Evolutionary conservation across 495 filamentous ascomycete species (phyloP).

Genomic region (Rhizodiscina lignyota): DNA sequence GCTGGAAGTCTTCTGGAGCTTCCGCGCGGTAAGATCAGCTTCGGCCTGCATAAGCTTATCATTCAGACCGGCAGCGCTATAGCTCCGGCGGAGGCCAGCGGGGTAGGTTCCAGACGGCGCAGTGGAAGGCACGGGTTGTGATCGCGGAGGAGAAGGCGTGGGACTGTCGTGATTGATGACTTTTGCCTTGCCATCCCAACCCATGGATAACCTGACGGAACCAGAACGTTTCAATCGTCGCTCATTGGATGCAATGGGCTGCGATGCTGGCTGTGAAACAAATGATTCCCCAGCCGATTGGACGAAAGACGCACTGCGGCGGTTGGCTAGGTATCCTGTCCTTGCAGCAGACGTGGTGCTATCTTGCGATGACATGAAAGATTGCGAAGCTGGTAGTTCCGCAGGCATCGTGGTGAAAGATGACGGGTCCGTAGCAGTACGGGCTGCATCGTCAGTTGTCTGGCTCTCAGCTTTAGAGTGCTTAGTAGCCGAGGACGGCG

Average conservation of each 20-base stretch:
- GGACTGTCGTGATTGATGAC: conserved; percentile 46
- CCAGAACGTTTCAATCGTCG: too few species aligned
- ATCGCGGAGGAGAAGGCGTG: conserved; percentile 54
- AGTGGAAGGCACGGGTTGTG: conserved; percentile 6
- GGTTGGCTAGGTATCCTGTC: conserved; percentile 25
- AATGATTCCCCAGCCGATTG: conserved; percentile 3
- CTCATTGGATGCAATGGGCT: too few species aligned
- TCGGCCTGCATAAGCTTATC: too few species aligned
- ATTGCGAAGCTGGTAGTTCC: too few species aligned
- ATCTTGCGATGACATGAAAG: too few species aligned
- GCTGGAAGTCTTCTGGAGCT: conserved; percentile 14
- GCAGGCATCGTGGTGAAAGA: too few species aligned
- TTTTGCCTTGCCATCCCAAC: conserved; percentile 70
- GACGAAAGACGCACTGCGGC: conserved; percentile 22
- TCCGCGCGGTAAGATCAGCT: neutral
- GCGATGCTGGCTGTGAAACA: conserved; percentile 17
- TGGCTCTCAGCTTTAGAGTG: too few species aligned
- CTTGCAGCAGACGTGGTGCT: conserved; percentile 19
- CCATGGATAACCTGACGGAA: conserved; percentile 49
- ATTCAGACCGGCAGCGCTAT: conserved; percentile 34
- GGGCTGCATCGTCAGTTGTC: too few species aligned
- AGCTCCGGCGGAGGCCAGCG: conserved; percentile 38
- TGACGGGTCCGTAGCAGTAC: too few species aligned
- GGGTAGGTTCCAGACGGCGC: conserved; percentile 2
- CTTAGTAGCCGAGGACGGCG: too few species aligned